Conservation (phyloP, 176 grass and related monocot species). For the Triticum turgidum region DNA sequence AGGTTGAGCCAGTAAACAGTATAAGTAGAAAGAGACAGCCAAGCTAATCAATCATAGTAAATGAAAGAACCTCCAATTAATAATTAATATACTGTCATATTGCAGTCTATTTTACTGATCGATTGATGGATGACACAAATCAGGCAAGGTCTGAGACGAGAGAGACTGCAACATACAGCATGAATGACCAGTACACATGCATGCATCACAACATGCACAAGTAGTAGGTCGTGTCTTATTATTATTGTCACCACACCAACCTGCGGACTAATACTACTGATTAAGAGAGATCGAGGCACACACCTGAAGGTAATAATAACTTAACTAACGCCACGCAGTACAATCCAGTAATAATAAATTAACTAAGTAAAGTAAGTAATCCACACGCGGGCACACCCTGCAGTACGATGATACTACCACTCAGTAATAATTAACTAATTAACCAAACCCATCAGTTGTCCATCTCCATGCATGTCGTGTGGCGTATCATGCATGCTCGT, state of each 20-base stretch:
- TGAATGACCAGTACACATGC: background rate
- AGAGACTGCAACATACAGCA: background rate
- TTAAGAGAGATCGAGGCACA: background rate
- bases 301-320: background rate
- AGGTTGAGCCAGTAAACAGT: background rate
- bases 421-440: background rate
- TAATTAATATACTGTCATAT: background rate
- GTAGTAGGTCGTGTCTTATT: slow-evolving; percentile 32
- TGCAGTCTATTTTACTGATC: background rate
- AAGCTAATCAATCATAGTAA: background rate
- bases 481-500: background rate
- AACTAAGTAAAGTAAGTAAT: slow-evolving; percentile 1
- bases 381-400: background rate
- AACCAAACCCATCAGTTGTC: background rate
- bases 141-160: background rate
- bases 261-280: background rate
- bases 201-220: background rate
- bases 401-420: background rate
- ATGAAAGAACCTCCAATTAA: background rate
- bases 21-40: background rate
- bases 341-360: background rate
- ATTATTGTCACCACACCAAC: background rate
- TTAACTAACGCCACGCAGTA: background rate
- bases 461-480: background rate
- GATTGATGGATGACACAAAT: background rate